phyloP scores from a whole-genome alignment of 2,329 filamentous ascomycete genomes.

The Penicillium sp. region DNA sequence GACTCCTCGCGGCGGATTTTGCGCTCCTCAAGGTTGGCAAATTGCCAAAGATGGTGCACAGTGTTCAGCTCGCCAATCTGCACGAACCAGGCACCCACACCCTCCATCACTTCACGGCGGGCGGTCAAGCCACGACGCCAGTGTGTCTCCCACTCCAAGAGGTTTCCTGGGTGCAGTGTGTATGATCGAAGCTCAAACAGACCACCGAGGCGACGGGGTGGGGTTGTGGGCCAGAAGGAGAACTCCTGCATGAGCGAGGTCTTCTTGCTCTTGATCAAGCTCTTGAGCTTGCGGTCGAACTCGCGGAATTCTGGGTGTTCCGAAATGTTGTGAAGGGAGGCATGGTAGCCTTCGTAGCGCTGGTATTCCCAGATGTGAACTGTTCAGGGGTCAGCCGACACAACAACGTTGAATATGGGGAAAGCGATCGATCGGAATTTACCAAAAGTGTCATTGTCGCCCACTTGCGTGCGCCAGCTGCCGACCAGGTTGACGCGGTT shows the following conservation, averaged over 20 bases:
- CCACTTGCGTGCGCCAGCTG: conserved; percentile 97
- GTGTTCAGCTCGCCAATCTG: conserved; percentile 98
- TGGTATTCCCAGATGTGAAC: conserved; percentile 99
- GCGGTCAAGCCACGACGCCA: conserved; percentile 92
- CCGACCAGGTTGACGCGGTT: conserved; percentile 96
- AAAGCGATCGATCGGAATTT: conserved; percentile 23
- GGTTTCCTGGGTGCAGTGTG: conserved; percentile 90
- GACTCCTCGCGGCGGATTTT: conserved; percentile 89
- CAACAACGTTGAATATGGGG: neutral
- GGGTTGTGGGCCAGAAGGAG: conserved; percentile 96
- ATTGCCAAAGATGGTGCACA: conserved; percentile 98
- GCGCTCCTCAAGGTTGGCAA: conserved; percentile 92
- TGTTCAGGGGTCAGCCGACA: conserved; percentile 43
- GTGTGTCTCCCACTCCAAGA: conserved; percentile 98
- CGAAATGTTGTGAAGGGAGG: conserved; percentile 82
- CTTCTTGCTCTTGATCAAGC: conserved; percentile 79
- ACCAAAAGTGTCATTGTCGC: conserved; percentile 97
- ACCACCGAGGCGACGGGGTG: conserved; percentile 85
- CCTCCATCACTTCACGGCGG: conserved; percentile 95
- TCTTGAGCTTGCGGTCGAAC: conserved; percentile 82
- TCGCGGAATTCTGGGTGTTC: conserved; percentile 78
- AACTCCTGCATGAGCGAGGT: conserved; percentile 98
- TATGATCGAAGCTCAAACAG: conserved; percentile 96
- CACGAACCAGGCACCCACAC: conserved; percentile 96
- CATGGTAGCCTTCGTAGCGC: conserved; percentile 92